Base-by-base conservation (phyloP, 805 yeast genomes). In the Teunomyces cretensis region DNA sequence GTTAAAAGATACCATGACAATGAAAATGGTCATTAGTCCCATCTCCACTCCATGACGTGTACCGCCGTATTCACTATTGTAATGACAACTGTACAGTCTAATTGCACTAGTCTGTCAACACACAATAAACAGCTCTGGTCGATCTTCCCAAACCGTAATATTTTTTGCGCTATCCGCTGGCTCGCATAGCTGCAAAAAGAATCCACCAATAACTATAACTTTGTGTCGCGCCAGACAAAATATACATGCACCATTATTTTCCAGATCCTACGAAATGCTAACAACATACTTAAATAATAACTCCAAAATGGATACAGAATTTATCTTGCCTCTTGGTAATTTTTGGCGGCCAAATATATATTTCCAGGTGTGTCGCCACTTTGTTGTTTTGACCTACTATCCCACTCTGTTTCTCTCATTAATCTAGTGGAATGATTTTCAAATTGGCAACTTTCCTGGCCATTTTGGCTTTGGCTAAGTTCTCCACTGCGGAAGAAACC, bases 401-500 rank as follows among this genome's bases (percentile, higher is more conserved):
- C 36, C 22, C 6, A 19, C 22, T 19, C 22, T 19, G 22, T 12
- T 30, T 33, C 38, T n/a, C 13, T 33, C 11, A 17, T 7, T 15
- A 31, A 30, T 38, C 41, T 38, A 13, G 9, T 28, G 26, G 9
- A 6, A 49, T 50, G 53, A 30, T 50, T 6, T 50, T 50, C 46
- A 50, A 43, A 19, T 16, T 46, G 17, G 43, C 53, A 30, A 42
- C 43, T 9, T 46, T 40, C 24, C 51, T 45, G 47, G 49, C 53
- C 9, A 32, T 49, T 13, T 41, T 51, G 33, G 50, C 52, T 9
- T 13, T 49, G 28, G 39, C 42, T 12, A 33, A 30, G 11, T 33
- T 32, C 11, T 39, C 41, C 14, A 32, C 28, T 2, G 36, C 30
- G 24, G 49, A 42, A 5, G 49, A 45, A 22, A 39, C 30, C 19